These are phyloP conservation scores for Volvox africanus DNA, from an alignment of 139 green algal genomes.

Conservation along the genomic window DNA sequence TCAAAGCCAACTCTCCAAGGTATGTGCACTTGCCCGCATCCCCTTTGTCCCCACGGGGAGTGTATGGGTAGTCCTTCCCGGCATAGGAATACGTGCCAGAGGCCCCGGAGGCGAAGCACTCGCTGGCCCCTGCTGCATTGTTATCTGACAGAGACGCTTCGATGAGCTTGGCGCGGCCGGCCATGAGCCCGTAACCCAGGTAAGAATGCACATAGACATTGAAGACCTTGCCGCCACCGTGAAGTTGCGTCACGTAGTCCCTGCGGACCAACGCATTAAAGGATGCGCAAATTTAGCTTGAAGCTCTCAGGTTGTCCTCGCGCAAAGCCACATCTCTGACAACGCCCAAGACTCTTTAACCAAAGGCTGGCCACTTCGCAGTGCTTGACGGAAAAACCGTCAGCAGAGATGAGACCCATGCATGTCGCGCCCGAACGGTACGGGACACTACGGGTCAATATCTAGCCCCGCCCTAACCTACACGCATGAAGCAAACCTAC, in stretches of 20 bases:
- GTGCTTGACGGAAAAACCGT: no score
- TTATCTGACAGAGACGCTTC: not conserved
- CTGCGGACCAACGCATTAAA: not conserved
- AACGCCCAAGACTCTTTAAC: no score
- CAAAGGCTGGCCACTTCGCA: no score
- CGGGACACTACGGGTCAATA: no score
- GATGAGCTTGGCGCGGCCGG: constrained; percentile 88
- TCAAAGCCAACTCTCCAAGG: constrained; percentile 51
- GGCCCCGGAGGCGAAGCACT: constrained; percentile 76
- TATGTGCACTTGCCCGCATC: constrained; percentile 31
- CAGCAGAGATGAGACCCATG: no score
- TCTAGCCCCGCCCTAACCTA: no score
- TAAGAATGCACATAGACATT: constrained; percentile 98
- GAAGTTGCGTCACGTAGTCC: constrained; percentile 27
- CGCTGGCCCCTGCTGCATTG: constrained; percentile 59
- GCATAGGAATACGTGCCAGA: constrained; percentile 51
- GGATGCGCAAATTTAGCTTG: not conserved
- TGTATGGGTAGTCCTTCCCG: constrained; percentile 56
- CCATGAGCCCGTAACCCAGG: constrained; percentile 98
- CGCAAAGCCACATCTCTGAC: no score
- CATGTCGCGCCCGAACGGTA: no score
- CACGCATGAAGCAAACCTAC: not conserved
- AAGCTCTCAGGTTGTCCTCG: no score
- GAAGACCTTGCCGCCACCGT: constrained; percentile 77
- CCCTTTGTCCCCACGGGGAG: not conserved